Evolutionary conservation across 2,329 filamentous ascomycete genomes (phyloP), one percentile per base, ranked within the genome.

Genomic region (Cadophora sp.): DNA sequence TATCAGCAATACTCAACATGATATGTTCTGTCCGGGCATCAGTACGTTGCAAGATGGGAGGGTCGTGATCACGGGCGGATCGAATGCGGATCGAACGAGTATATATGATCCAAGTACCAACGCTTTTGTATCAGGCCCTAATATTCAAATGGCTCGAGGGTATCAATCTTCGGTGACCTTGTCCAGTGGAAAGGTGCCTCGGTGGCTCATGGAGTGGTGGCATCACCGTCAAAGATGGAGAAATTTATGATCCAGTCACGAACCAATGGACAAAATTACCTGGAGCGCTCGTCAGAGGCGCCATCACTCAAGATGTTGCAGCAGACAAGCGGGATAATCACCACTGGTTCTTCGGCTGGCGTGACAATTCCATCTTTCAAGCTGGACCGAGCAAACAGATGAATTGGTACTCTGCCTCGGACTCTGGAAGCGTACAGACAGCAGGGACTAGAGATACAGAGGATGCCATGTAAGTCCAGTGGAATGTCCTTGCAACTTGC

Each of bases 391-490:
- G 68, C 48, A 82, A 77, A 58, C 76, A 78, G 1, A 86, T 87
- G 83, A 82, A 88, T 72, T 89, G 87, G 87, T 88, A 83, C 69
- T 77, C 78, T 30, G 84, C 81, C 0, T 71, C 71, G 1, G 82
- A 80, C 9, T 74, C 74, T 45, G 85, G 86, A 2, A 73, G 74
- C n/a, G 72, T 80, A 22, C 69, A 71, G 3, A 68, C 73, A 7
- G 84, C 84, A 0, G 85, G 85, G 0, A 76, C 68, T 4, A 78
- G 84, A 5, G 78, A 75, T 27, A 78, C 78, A 7, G 81, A 82
- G 13, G 80, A 87, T 68, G 76, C 84, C 2, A 89, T 89, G 86
- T 82, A 80, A 83, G 81, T 58, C 81, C 82, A 6, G 81, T 84
- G 68, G 87, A 88, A 84, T 88, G 5, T 4, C n/a, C n/a, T 45